Conservation (phyloP, 129 eudicot genomes). For the Solidago caesia region DNA sequence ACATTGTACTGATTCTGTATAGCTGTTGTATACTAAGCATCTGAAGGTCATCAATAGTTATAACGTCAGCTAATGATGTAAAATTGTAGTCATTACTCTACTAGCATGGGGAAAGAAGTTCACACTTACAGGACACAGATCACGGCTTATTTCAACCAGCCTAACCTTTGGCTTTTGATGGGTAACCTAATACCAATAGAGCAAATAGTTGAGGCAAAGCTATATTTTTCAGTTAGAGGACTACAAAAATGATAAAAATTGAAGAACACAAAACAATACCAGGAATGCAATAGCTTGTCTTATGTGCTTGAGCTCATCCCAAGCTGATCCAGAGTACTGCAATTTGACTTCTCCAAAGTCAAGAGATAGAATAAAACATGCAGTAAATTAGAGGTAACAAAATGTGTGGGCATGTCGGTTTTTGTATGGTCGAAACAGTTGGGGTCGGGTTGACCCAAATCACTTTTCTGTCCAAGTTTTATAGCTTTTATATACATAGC, state of each 20-base stretch:
- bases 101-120: slow-evolving; percentile 5
- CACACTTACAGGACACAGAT: slow-evolving; percentile 85
- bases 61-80: slow-evolving; percentile 22
- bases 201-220: slow-evolving; percentile 2
- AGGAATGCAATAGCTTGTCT: slow-evolving; percentile 94
- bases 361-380: slow-evolving; percentile 12
- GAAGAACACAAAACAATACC: slow-evolving; percentile 47
- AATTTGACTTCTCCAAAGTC: slow-evolving; percentile 25
- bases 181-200: slow-evolving; percentile 55
- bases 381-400: slow-evolving; percentile 16
- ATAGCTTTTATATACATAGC: not conserved
- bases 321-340: slow-evolving; percentile 90
- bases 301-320: slow-evolving; percentile 99
- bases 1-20: slow-evolving; percentile 94
- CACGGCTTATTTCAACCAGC: slow-evolving; percentile 79
- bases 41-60: slow-evolving; percentile 38
- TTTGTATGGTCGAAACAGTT: not conserved
- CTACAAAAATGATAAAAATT: not conserved
- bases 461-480: not conserved
- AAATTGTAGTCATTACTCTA: slow-evolving; percentile 2
- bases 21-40: slow-evolving; percentile 89
- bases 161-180: slow-evolving; percentile 82
- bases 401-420: not conserved
- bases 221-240: slow-evolving; percentile 1
- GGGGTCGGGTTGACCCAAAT: not conserved